Evolutionary conservation across 2,329 filamentous ascomycete species (phyloP).

Genomic region (Orbilia oligospora): DNA sequence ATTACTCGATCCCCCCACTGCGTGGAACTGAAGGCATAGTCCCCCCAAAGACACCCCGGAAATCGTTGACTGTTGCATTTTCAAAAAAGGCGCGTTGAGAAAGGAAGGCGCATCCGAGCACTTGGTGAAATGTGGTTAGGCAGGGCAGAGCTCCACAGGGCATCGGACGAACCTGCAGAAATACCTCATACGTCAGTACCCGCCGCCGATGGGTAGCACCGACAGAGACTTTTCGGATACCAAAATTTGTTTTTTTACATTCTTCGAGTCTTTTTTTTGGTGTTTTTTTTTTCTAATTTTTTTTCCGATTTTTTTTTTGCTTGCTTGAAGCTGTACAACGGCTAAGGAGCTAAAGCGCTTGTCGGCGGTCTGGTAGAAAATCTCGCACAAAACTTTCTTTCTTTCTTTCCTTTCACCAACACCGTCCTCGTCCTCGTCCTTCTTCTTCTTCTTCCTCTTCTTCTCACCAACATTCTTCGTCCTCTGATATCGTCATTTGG

Average conservation of each 20-base stretch:
- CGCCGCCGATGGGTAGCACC: conserved; percentile 38
- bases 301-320: not conserved
- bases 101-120: conserved; percentile 44
- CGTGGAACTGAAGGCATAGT: not conserved
- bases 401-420: conserved; percentile 14
- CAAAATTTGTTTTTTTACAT: conserved; percentile 15
- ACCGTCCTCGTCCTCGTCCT: not conserved
- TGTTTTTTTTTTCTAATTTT: conserved; percentile 7
- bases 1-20: too few relatives aligned
- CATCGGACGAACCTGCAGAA: conserved; percentile 50
- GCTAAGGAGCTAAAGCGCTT: conserved; percentile 17
- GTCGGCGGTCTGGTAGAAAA: conserved; percentile 26
- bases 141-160: conserved; percentile 51
- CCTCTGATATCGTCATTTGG: conserved; percentile 34
- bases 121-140: not conserved
- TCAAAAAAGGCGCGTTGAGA: conserved; percentile 35
- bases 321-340: conserved; percentile 7
- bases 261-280: too few relatives aligned
- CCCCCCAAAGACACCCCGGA: conserved; percentile 11
- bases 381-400: conserved; percentile 42
- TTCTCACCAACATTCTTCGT: conserved; percentile 20
- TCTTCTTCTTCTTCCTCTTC: not conserved
- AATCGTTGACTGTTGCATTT: conserved; percentile 47
- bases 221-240: conserved; percentile 8
- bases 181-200: conserved; percentile 61